Base-by-base conservation (phyloP, 2,329 filamentous ascomycete species). In the Tolypocladium endophyticum region DNA sequence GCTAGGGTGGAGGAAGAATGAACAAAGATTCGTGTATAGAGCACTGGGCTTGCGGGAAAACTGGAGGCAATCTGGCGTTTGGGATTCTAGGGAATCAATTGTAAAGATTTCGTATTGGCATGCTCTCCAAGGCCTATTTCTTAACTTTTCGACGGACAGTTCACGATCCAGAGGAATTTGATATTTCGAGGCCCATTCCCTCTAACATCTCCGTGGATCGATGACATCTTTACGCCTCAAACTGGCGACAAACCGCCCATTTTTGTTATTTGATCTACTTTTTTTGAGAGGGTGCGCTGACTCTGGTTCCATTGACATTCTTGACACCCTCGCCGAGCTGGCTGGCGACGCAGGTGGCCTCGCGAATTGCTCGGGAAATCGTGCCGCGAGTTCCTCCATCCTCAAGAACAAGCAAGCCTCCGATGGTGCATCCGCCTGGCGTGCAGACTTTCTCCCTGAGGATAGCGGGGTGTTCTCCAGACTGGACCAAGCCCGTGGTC, bases 371-470 rank as follows among this genome's bases (percentile, higher is more conserved):
- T 66, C 83, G 82, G 1, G 86, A 80, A 23, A 92, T 79, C 0
- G 81, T 82, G 5, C 87, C 87, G 65, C 88, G 81, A 9, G 90
- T 83, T 11, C 80, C 77, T 12, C 86, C 87, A 67, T 93, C 88
- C 72, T 93, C 89, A 8, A 93, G 74, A 6, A 88, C 85, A 66
- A 90, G 70, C 57, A 92, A 72, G 0, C 89, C 90, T 2, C 84
- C 86, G 62, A 92, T 90, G 6, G 88, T 92, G 72, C 88, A 92
- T 1, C 89, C 89, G 6, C 87, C 89, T 0, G 89, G 88, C 1
- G 88, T 91, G 64, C 78, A 85, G n/a, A 91, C 87, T 74, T 89
- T 89, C 66, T 93, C 89, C 57, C 86, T 81, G 58, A 92, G 74
- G 28, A 91, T 73, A 20, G 88, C 88, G 1, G 89, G 90, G 71